A percentile compares a stretch with the other conserved stretches of the same genome.
Evolutionary conservation across 2,329 filamentous ascomycete species (phyloP).

Genomic region (Juglanconis oblonga): DNA sequence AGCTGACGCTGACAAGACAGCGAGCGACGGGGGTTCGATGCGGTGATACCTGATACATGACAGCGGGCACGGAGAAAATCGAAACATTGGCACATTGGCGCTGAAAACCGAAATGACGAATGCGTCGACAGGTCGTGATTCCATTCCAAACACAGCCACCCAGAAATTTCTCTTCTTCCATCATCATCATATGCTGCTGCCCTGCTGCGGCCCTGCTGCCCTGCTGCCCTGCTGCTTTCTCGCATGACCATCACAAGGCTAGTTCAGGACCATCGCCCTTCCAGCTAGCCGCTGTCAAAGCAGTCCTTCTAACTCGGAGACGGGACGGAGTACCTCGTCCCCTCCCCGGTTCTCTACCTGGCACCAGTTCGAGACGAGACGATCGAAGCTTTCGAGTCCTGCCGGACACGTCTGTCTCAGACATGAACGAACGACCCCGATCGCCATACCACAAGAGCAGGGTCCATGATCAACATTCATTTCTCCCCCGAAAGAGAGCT

Average conservation of each 20-base stretch:
- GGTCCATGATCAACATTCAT: no score
- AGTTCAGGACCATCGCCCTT: background rate
- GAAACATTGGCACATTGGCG: constrained; percentile 1
- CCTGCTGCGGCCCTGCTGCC: background rate
- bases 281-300: background rate
- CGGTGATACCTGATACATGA: background rate
- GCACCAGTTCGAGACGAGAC: no score
- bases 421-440: no score
- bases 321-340: no score
- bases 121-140: constrained; percentile 1
- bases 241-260: background rate
- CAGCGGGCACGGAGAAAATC: background rate
- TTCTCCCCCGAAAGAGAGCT: no score
- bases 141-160: background rate
- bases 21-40: background rate
- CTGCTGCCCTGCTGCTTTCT: background rate
- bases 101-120: constrained; percentile 10
- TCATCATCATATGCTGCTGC: no score
- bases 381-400: no score
- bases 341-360: no score
- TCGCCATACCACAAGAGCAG: no score
- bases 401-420: no score
- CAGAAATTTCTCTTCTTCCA: no score
- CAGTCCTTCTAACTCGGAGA: background rate
- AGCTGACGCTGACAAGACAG: background rate